Percentiles rank a stretch among this genome's conserved stretches.
Conservation (phyloP, 2,329 filamentous ascomycete genomes). For the Diaporthe citriasiana region DNA sequence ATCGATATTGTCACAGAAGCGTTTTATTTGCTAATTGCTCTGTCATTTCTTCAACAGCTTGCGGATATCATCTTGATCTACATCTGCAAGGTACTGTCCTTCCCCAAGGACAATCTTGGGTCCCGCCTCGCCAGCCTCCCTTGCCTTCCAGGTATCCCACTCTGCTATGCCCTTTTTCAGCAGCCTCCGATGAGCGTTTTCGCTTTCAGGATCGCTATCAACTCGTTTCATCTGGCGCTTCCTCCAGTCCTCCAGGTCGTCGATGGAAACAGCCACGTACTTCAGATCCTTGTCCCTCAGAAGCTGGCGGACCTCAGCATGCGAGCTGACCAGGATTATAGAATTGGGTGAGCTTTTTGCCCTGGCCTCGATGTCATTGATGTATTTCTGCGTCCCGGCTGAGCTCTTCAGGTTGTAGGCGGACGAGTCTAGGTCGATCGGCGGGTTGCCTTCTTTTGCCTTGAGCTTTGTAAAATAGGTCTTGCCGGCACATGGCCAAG, state of each 20-base stretch:
- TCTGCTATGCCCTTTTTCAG: slow-evolving; percentile 11
- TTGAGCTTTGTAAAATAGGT: neutral
- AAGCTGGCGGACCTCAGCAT: neutral
- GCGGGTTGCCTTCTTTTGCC: neutral
- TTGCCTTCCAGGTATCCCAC: neutral
- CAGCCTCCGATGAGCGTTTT: neutral
- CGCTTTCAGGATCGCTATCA: neutral
- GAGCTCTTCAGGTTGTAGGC: neutral
- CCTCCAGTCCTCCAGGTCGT: slow-evolving; percentile 16
- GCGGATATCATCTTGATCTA: neutral
- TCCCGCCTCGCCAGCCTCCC: neutral
- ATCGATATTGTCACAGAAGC: neutral
- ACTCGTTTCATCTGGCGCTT: neutral
- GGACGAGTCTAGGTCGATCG: slow-evolving; percentile 15
- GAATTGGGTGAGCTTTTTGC: neutral
- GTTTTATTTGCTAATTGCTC: too few relatives aligned
- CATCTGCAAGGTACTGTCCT: neutral
- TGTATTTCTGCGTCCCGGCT: neutral
- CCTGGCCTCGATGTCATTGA: neutral
- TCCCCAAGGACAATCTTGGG: neutral
- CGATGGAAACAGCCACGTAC: slow-evolving; percentile 6
- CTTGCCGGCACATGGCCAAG: slow-evolving; percentile 20
- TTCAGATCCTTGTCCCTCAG: neutral
- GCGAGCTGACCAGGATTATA: slow-evolving; percentile 6
- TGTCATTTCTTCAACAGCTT: neutral